Evolutionary conservation across 306 rosid species (phyloP), one percentile per base, ranked within the genome.

Genomic region (Echinosophora koreensis): DNA sequence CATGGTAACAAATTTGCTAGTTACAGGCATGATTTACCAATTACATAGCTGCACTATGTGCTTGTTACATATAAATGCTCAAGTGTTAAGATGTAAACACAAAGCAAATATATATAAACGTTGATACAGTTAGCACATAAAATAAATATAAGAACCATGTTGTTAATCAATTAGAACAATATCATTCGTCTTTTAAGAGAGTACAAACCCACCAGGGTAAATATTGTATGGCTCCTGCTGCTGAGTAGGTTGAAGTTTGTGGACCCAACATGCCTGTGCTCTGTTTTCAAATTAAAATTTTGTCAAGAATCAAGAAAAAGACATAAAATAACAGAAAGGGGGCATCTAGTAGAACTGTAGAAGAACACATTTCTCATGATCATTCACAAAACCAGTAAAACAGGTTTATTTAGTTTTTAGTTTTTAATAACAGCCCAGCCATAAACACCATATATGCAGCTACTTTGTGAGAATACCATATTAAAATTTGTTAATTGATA

Each of bases 211-310:
- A 92, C 99, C 97, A 96, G 86, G 30, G 98, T 91, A 90, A 96
- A 96, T 83, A 96, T 87, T 1, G 99, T 96, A 78, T 96, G 99
- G 88, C 99, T 96, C 83, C 99, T 88, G 91, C 99, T 96, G 87
- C 99, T 96, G 80, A 90, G 89, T 86, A 96, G 73, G 84, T 96
- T 96, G 86, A 96, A 93, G 77, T 96, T 96, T 66, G 97, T 96
- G 16, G 99, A 96, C 65, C 99, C 99, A 71, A 96, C 99, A 80
- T 96, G 99, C 74, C 99, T 87, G 81, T 96, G 99, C 84, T 96
- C 99, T 96, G 96, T 81, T 35, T 65, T 64, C 77, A 82, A 80
- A 79, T 35, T 41, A 61, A 82, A 66, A 60, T 37, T 64, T 79
- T 70, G 42, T 44, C 73, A 55, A 34, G 63, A 60, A 80, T 60